These are phyloP conservation scores for Stagonosporopsis cucurbitacearum DNA, from an alignment of 2,329 filamentous ascomycete genomes.

Conservation along the genomic window DNA sequence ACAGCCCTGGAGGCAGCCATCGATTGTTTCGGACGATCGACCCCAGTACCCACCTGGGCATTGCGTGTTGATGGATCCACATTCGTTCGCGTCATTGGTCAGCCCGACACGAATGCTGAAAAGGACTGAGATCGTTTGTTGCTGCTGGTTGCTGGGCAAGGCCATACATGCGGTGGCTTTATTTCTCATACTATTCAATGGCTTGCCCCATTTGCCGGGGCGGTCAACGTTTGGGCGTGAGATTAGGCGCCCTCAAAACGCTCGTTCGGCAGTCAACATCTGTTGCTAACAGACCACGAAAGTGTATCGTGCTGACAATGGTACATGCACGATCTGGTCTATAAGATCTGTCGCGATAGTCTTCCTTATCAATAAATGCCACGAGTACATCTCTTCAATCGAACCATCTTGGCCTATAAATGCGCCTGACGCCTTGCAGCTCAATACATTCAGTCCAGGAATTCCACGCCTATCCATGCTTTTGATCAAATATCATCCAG, in stretches of 20 bases:
- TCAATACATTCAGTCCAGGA: conserved; percentile 5
- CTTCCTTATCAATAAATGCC: background rate
- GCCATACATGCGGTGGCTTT: background rate
- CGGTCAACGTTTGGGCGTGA: background rate
- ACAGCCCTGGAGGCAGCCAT: conserved; percentile 37
- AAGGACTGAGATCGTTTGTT: background rate
- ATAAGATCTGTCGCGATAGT: background rate
- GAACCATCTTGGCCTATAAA: background rate
- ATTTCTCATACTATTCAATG: background rate
- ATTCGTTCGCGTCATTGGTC: conserved; percentile 21
- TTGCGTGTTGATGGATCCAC: conserved; percentile 30
- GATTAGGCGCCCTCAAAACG: background rate
- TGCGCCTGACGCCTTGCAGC: conserved; percentile 11
- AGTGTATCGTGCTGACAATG: background rate
- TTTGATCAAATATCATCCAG: conserved; percentile 15
- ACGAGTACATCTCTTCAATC: conserved; percentile 2
- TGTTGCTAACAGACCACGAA: background rate
- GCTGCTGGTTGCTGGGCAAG: background rate
- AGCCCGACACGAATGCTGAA: background rate
- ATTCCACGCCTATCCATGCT: conserved; percentile 13
- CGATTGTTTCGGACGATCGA: conserved; percentile 29
- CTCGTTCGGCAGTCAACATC: conserved; percentile 6
- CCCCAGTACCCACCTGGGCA: conserved; percentile 34
- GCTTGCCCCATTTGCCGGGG: background rate
- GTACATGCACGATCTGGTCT: background rate